phyloP scores from a whole-genome alignment of 2,329 filamentous ascomycete species.

The Apiospora koreana region DNA sequence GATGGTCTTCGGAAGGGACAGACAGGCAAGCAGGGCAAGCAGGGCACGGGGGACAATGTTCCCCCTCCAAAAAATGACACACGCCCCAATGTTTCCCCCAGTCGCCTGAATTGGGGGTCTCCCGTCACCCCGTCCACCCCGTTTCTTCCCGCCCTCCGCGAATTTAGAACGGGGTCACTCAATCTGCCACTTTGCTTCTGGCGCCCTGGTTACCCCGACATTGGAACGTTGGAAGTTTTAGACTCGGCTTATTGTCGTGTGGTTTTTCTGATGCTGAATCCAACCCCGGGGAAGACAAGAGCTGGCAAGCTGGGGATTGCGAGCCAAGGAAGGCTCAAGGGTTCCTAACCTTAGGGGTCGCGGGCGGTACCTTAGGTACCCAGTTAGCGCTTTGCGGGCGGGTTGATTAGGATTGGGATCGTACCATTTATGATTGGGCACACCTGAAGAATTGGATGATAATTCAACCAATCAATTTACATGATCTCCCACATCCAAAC shows the following conservation, averaged over 20 bases:
- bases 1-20: neutral
- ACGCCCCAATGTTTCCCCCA: neutral
- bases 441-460: neutral
- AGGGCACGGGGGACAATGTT: neutral
- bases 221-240: neutral
- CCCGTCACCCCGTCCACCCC: no score
- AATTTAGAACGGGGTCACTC: neutral
- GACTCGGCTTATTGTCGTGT: neutral
- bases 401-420: neutral
- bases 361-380: neutral
- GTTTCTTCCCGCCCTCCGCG: neutral
- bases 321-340: neutral
- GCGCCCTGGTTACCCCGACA: neutral
- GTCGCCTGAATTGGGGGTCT: neutral
- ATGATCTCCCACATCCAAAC: constrained; percentile 1
- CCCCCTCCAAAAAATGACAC: neutral
- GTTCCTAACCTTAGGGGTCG: neutral
- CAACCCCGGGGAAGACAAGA: neutral
- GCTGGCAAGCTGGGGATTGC: neutral
- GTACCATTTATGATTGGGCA: neutral
- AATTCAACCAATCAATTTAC: neutral
- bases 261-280: neutral
- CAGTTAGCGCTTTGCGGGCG: neutral
- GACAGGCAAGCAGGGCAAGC: no score
- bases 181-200: neutral